phyloP scores from a whole-genome alignment of 2,329 filamentous ascomycete species.

The Tolypocladium amazonense region DNA sequence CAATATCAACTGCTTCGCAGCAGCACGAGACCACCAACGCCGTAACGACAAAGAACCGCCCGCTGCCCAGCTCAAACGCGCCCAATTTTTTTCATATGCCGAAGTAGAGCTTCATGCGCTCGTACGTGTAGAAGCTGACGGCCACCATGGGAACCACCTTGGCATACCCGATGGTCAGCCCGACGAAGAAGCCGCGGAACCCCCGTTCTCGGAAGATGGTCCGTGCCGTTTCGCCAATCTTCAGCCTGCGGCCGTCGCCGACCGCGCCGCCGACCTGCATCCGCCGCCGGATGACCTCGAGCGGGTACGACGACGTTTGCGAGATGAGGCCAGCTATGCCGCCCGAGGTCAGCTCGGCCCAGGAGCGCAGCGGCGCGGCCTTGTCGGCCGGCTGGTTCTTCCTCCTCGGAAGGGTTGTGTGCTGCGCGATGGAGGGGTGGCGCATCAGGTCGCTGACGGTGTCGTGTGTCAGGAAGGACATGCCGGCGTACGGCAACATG shows the following conservation, averaged over 20 bases:
- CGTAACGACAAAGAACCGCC: not conserved
- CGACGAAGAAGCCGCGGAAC: slow-evolving; percentile 77
- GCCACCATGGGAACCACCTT: slow-evolving; percentile 90
- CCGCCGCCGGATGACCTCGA: slow-evolving; percentile 81
- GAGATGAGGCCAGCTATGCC: slow-evolving; percentile 81
- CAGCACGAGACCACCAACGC: slow-evolving; percentile 4
- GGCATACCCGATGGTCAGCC: slow-evolving; percentile 86
- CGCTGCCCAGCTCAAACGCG: not conserved
- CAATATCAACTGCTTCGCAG: not conserved
- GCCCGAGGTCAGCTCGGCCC: slow-evolving; percentile 78
- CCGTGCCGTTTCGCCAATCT: slow-evolving; percentile 67
- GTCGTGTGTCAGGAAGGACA: slow-evolving; percentile 93
- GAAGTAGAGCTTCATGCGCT: slow-evolving; percentile 51
- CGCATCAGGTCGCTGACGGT: slow-evolving; percentile 78
- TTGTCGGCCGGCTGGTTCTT: slow-evolving; percentile 45
- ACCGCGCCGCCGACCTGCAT: slow-evolving; percentile 97
- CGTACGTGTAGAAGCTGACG: slow-evolving; percentile 55
- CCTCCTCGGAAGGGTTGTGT: slow-evolving; percentile 63
- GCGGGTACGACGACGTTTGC: slow-evolving; percentile 85
- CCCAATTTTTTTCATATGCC: slow-evolving; percentile 40
- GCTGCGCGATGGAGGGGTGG: slow-evolving; percentile 51
- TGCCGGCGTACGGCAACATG: slow-evolving; percentile 94
- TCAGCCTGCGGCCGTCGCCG: slow-evolving; percentile 71
- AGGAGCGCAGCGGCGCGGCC: slow-evolving; percentile 64
- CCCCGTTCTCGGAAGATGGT: slow-evolving; percentile 70